Base-by-base conservation (phyloP, 176 grass and related monocot genomes). In the Hyparrhenia diplandra region DNA sequence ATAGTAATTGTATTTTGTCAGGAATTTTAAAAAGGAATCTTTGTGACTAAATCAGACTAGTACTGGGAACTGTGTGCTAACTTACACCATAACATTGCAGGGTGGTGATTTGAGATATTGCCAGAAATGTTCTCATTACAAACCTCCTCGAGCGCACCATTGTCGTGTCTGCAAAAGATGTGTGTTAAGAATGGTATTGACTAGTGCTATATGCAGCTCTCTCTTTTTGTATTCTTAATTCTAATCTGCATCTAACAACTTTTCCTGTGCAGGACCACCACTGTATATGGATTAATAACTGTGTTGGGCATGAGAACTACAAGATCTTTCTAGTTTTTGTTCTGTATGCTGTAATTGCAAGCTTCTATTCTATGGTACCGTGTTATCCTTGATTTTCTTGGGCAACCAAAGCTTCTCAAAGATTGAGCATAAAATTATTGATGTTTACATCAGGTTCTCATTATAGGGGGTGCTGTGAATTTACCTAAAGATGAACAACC, bases 131-230 rank as follows among this genome's bases (percentile, higher is more conserved):
- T 95, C 86, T 20, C 88, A 90, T 75, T 95, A 93, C 86, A 99
- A 99, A 52, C 92, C 96, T 82, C 92, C 88, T 69, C 92, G 92
- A 71, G 92, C 92, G 0, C 96, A 99, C 82, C 92, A 95, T 68
- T 99, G 96, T 51, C 96, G 90, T 74, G 89, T 89, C 85, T 99
- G 96, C 93, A 99, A 93, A 92, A 99, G 90, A 95, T 99, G 96
- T 36, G 85, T 99, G 77, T 73, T 99, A 39, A 91, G 87, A 93
- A 99, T 99, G 92, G 92, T 99, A 78, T 9, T 42, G 36, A 24
- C 23, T 73, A 64, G 34, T 58, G 46, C 27, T 10, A 46, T 71
- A 14, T 69, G 14, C 40, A 27, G 74, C 37, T 25, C 4, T 8
- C 1, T 3, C 17, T 51, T 65, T 47, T 82, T 28, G 5, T 85